Evolutionary conservation across 2,329 filamentous ascomycete genomes (phyloP), one percentile per base, ranked within the genome.

Genomic region (Thelonectria discophora): DNA sequence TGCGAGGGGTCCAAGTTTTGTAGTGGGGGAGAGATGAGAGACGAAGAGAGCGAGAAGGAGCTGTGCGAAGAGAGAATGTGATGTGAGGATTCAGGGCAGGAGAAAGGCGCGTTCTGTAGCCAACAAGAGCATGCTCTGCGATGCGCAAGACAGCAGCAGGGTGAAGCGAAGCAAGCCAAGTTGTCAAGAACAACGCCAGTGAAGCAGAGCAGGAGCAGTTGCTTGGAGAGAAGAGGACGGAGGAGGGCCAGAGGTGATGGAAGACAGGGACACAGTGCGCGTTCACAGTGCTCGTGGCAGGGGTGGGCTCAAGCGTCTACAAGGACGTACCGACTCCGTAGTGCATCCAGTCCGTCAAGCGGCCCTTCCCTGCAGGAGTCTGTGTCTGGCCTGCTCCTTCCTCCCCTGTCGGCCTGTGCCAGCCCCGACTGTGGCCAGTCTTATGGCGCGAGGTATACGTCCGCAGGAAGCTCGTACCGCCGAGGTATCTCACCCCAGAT

Each of bases 61-160:
- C 20, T 63, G 59, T 59, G n/a, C n/a, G 58, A 56, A 58, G 59
- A 55, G 60, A 62, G 50, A 21, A 49, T 12, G 60, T 53, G 62
- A 55, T 42, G 51, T 45, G 58, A 55, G 53, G 54, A 65, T 71
- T 71, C 62, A 67, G 62, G 65, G 49, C 63, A 57, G 66, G 62
- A 55, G 58, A 63, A 46, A 54, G 66, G 62, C 65, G 71, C 67
- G 67, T 66, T 71, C 64, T 65, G 66, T 67, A 58, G 62, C 63
- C 66, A 67, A 71, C 65, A 66, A 65, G 59, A 69, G 68, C 72
- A 74, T 74, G 60, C 66, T 72, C 65, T 68, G 71, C 59, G 56
- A 59, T 56, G 63, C 60, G 64, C 60, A 48, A 46, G 32, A 48
- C 54, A 65, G 63, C 62, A 55, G 53, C 58, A 63, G 55, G 50